Evolutionary conservation across 257 asterid genomes (phyloP), one percentile per base, ranked within the genome.

Genomic region (Solanum pennellii): DNA sequence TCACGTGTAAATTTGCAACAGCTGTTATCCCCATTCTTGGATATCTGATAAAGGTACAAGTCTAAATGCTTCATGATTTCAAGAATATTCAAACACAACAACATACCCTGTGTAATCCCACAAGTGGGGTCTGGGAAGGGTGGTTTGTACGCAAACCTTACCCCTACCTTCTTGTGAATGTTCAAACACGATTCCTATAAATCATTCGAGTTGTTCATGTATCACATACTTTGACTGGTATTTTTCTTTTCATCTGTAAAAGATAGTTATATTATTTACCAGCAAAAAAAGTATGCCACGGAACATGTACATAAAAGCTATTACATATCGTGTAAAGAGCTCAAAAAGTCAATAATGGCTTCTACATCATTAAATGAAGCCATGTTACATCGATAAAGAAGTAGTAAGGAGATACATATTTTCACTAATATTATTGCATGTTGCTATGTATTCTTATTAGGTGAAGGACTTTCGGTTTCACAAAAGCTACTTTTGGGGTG

Each of bases 401-500:
- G 47, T 72, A 18, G 47, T 72, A 18, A 21, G 82, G 52, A 74
- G 82, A 74, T 74, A 18, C 85, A 29, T 11, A 80, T 69, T 47
- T 47, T 29, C 68, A 47, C 44, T 80, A 47, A 80, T 80, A 16
- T 80, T 16, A 47, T 80, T 29, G 42, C 69, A 80, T 80, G 42
- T 23, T 29, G 80, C 88, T 44, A 88, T 68, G 35, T 88, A 39
- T 89, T 86, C 80, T 88, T 69, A 52, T 44, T 91, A 97, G 99
- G 98, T 97, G 89, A 94, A 94, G 95, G 96, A 95, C 89, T 89
- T 95, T 84, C 94, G 91, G 87, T 92, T 92, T 91, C 94, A 93
- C 76, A 95, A 91, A 91, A 95, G 98, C 93, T 96, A 93, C 88
- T 93, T 83, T 74, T 96, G 98, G 98, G 94, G 97, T 87, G 98